phyloP scores from a whole-genome alignment of 2,329 filamentous ascomycete genomes.

The Drechmeria coniospora region DNA sequence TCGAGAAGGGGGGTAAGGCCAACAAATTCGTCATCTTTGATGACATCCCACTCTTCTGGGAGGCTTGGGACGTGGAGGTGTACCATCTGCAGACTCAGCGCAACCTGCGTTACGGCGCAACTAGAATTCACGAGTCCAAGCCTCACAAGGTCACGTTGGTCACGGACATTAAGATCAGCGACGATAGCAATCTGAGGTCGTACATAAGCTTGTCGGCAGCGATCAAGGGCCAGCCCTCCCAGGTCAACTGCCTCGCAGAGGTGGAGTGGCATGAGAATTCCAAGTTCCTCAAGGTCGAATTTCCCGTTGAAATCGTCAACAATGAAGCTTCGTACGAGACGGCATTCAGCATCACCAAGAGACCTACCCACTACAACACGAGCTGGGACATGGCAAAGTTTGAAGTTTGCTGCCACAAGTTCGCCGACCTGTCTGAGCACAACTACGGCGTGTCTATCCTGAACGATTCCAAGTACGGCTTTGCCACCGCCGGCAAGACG shows the following conservation, averaged over 20 bases:
- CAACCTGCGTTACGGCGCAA: slow-evolving; percentile 54
- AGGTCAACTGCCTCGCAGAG: slow-evolving; percentile 65
- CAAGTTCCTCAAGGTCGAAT: slow-evolving; percentile 98
- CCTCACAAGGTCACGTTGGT: slow-evolving; percentile 66
- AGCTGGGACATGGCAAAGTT: slow-evolving; percentile 97
- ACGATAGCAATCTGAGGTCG: slow-evolving; percentile 72
- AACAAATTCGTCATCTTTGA: slow-evolving; percentile 93
- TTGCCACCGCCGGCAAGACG: slow-evolving; percentile 72
- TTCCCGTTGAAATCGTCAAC: slow-evolving; percentile 81
- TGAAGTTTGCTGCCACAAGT: slow-evolving; percentile 91
- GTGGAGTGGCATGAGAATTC: slow-evolving; percentile 97
- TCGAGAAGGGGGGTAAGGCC: slow-evolving; percentile 58
- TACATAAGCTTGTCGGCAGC: slow-evolving; percentile 66
- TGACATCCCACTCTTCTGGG: slow-evolving; percentile 94
- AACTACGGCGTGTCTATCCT: slow-evolving; percentile 84
- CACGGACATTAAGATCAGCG: slow-evolving; percentile 76
- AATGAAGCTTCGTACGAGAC: slow-evolving; percentile 92
- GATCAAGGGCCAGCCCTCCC: slow-evolving; percentile 41
- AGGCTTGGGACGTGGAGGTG: slow-evolving; percentile 96
- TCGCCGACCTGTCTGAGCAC: slow-evolving; percentile 76
- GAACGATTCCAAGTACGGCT: slow-evolving; percentile 93
- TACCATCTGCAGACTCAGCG: slow-evolving; percentile 80
- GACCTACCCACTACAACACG: slow-evolving; percentile 97
- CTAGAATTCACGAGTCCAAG: slow-evolving; percentile 55
- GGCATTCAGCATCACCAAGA: slow-evolving; percentile 74